These are phyloP conservation scores for Jaltomata sinuosa DNA, from an alignment of 257 asterid species.

Conservation along the genomic window DNA sequence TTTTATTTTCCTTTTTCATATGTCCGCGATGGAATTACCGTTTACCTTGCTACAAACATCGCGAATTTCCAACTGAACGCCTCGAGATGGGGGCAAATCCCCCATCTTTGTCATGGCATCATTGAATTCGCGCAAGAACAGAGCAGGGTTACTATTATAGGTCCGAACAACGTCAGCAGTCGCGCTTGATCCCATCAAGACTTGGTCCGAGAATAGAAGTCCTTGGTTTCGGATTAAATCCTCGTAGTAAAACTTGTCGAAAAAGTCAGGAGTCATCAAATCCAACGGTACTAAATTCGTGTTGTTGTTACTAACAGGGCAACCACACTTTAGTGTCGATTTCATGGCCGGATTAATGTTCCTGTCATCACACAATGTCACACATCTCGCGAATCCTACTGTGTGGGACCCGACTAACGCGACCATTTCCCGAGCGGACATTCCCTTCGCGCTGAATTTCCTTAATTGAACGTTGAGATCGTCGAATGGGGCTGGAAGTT, in stretches of 20 bases:
- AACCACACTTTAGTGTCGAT: not conserved
- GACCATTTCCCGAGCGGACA: not conserved
- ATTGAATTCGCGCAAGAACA: not conserved
- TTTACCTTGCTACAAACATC: not conserved
- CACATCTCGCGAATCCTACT: not conserved
- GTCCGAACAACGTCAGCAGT: not conserved
- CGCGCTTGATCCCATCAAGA: not conserved
- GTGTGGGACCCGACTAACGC: not conserved
- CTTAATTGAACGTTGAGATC: not conserved
- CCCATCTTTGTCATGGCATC: slow-evolving; percentile 1
- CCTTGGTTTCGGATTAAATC: not conserved
- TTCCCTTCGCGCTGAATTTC: not conserved
- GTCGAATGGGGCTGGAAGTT: slow-evolving; percentile 3
- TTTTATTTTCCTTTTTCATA: not conserved
- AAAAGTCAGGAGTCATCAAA: not conserved
- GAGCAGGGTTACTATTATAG: not conserved
- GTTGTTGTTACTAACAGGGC: not conserved
- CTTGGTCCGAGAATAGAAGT: not conserved
- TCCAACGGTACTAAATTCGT: not conserved
- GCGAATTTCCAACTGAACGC: not conserved
- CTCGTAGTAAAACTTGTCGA: not conserved
- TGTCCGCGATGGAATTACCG: not conserved
- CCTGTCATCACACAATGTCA: not conserved
- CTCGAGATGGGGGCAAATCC: not conserved
- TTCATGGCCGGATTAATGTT: not conserved